These are phyloP conservation scores for Globisporangium spinosum DNA, from an alignment of 352 stramenopile genomes.

Conservation along the genomic window DNA sequence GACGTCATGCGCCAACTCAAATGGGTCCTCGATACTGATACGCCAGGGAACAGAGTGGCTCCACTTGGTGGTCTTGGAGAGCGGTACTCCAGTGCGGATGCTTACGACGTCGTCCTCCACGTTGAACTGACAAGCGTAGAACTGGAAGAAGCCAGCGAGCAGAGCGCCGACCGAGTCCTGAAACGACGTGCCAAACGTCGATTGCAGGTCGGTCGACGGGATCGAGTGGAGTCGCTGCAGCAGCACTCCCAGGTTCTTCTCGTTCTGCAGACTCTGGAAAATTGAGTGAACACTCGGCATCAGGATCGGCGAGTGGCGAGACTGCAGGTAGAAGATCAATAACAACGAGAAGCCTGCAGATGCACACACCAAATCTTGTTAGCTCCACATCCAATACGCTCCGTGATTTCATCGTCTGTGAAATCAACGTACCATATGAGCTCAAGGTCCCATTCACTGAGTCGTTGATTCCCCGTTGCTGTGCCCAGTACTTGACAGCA, in stretches of 20 bases:
- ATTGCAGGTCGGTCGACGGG: constrained; percentile 34
- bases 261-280: constrained; percentile 70
- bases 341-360: constrained; percentile 90
- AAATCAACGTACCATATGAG: constrained; percentile 86
- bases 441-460: constrained; percentile 94
- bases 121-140: constrained; percentile 95
- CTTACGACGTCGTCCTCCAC: constrained; percentile 93
- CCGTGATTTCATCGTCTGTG: not conserved
- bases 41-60: constrained; percentile 63
- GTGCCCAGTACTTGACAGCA: constrained; percentile 97
- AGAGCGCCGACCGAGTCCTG: constrained; percentile 89
- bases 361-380: not conserved
- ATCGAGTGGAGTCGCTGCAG: constrained; percentile 73
- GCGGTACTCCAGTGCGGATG: constrained; percentile 66
- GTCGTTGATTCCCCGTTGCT: constrained; percentile 96
- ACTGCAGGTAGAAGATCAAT: constrained; percentile 96
- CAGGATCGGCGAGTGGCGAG: constrained; percentile 43
- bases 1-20: constrained; percentile 79
- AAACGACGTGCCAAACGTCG: constrained; percentile 60
- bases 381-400: not conserved
- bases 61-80: constrained; percentile 75
- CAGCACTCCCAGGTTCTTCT: constrained; percentile 89
- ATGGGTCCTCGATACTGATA: constrained; percentile 85
- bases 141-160: constrained; percentile 95
- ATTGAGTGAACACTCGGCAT: constrained; percentile 41